Percentiles rank a stretch among this genome's conserved stretches.
Evolutionary conservation across 768 basidiomycete genomes (phyloP).

Genomic region (Holtermanniella nyarrowii): DNA sequence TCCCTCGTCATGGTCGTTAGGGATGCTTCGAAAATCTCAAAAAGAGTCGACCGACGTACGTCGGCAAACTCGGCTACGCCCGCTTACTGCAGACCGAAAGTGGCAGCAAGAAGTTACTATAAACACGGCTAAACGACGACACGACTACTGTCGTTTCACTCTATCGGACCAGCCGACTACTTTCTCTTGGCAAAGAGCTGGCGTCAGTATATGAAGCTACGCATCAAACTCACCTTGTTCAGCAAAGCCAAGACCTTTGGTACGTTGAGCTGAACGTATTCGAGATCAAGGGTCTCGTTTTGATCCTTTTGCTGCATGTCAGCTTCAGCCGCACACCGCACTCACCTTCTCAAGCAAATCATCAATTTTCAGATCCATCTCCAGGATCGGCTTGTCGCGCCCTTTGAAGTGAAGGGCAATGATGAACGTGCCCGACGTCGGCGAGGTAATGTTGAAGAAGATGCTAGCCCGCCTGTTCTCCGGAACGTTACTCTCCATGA

Average conservation of each 20-base stretch:
- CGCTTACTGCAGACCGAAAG: no score
- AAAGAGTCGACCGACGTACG: no score
- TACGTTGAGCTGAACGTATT: conserved; percentile 95
- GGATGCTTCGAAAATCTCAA: neutral
- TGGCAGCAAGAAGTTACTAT: no score
- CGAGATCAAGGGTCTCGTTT: conserved; percentile 87
- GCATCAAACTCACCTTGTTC: conserved; percentile 61
- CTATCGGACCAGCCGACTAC: neutral
- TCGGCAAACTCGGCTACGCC: no score
- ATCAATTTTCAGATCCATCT: conserved; percentile 99
- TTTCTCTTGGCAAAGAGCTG: conserved; percentile 58
- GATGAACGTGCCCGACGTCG: conserved; percentile 95
- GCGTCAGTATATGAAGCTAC: neutral
- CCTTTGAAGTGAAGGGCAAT: conserved; percentile 99
- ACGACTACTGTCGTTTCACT: no score
- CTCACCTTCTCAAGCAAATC: conserved; percentile 90
- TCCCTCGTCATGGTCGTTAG: neutral
- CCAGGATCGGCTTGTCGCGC: conserved; percentile 94
- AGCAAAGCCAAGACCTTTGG: conserved; percentile 83
- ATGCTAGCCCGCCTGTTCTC: conserved; percentile 82
- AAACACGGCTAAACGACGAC: neutral
- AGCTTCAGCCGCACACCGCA: neutral
- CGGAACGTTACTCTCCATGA: conserved; percentile 97
- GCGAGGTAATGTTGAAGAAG: conserved; percentile 97
- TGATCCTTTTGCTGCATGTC: conserved; percentile 90